phyloP scores from a whole-genome alignment of 1,284 basidiomycete species.

The Trichosporon coremiiforme region DNA sequence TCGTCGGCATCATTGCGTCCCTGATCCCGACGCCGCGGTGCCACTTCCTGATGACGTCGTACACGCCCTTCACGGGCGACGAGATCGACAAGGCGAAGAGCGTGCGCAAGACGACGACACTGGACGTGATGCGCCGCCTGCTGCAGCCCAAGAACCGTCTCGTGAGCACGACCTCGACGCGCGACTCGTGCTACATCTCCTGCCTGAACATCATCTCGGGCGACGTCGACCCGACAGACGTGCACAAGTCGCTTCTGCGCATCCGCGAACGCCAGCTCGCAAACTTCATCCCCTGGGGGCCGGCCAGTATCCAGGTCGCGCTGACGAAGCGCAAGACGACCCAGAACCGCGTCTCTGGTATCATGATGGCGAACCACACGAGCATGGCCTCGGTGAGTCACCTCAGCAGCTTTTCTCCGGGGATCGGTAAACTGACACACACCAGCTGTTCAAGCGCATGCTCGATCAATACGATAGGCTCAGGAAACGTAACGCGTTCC shows the following conservation, averaged over 20 bases:
- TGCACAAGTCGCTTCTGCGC: slow-evolving; percentile 94
- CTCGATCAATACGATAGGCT: slow-evolving; percentile 92
- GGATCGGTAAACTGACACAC: background rate
- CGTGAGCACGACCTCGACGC: slow-evolving; percentile 91
- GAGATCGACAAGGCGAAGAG: slow-evolving; percentile 88
- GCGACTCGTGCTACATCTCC: slow-evolving; percentile 93
- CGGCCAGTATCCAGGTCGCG: slow-evolving; percentile 96
- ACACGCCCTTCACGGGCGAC: slow-evolving; percentile 97
- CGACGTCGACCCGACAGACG: slow-evolving; percentile 96
- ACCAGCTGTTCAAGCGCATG: slow-evolving; percentile 90
- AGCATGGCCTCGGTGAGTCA: slow-evolving; percentile 84
- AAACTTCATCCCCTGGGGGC: slow-evolving; percentile 99
- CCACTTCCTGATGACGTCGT: slow-evolving; percentile 99
- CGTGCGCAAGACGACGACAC: slow-evolving; percentile 88
- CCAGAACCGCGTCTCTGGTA: slow-evolving; percentile 92
- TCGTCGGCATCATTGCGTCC: slow-evolving; percentile 94
- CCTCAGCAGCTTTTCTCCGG: background rate
- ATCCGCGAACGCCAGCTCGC: slow-evolving; percentile 96
- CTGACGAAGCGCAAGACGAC: slow-evolving; percentile 86
- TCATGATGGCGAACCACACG: slow-evolving; percentile 99
- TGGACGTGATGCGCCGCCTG: slow-evolving; percentile 97
- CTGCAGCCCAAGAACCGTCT: slow-evolving; percentile 98
- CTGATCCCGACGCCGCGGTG: slow-evolving; percentile 98
- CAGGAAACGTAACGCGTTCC: slow-evolving; percentile 85
- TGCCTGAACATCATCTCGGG: slow-evolving; percentile 99